These are phyloP conservation scores for Mucuna pruriens DNA, from an alignment of 306 rosid genomes.

Conservation along the genomic window DNA sequence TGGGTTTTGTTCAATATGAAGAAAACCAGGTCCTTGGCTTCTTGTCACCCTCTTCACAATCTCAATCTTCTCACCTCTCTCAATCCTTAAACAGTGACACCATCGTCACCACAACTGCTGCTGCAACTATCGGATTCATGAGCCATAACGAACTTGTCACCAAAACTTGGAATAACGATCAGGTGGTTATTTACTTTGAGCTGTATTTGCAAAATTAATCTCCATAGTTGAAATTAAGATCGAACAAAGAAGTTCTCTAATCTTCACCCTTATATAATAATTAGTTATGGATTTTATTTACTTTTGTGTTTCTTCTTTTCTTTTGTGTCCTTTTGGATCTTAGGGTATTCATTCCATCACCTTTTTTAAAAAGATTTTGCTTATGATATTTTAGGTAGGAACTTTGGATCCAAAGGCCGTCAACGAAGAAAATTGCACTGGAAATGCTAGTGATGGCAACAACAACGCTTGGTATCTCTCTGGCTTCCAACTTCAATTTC, in stretches of 20 bases:
- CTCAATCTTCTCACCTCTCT: constrained; percentile 47
- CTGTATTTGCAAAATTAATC: not conserved
- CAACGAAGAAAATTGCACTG: constrained; percentile 62
- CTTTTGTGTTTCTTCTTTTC: not conserved
- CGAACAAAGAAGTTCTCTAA: not conserved
- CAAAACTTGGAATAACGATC: constrained; percentile 65
- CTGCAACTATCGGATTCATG: constrained; percentile 43
- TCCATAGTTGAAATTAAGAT: not conserved
- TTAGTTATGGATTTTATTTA: not conserved
- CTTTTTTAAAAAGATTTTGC: not conserved
- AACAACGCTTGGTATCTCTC: constrained; percentile 48
- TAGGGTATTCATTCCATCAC: constrained; percentile 4
- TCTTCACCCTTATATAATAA: not conserved
- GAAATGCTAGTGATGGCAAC: constrained; percentile 70
- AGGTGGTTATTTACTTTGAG: constrained; percentile 42
- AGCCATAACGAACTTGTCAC: constrained; percentile 48
- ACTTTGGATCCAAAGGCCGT: constrained; percentile 62
- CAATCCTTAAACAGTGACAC: constrained; percentile 22
- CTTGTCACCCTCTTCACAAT: constrained; percentile 56
- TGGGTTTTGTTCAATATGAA: constrained; percentile 75
- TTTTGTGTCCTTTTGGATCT: constrained; percentile 24
- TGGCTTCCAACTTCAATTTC: constrained; percentile 12
- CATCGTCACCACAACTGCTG: not conserved
- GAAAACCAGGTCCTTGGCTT: constrained; percentile 73
- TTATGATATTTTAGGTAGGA: constrained; percentile 46